phyloP scores from a whole-genome alignment of 495 filamentous ascomycete genomes.

The Platismatia glauca region DNA sequence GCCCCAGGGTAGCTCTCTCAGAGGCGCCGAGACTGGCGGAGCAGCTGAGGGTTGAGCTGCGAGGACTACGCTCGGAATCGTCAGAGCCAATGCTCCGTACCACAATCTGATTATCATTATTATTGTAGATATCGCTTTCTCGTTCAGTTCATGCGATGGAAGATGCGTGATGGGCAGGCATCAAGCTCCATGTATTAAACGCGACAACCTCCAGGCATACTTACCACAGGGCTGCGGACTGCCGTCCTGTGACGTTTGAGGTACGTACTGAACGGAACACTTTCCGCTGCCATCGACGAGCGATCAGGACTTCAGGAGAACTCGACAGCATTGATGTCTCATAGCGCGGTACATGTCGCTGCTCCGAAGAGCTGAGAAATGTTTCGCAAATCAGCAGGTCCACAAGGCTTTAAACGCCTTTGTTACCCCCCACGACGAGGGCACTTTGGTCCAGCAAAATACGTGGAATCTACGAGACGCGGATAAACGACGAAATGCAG shows the following conservation, averaged over 20 bases:
- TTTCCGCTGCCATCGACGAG: slow-evolving; percentile 9
- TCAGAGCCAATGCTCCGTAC: slow-evolving; percentile 13
- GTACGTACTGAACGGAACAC: not conserved
- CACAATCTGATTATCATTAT: slow-evolving; percentile 21
- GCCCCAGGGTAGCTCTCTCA: slow-evolving; percentile 80
- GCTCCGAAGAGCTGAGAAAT: slow-evolving; percentile 37
- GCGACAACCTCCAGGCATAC: not conserved
- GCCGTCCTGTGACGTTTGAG: slow-evolving; percentile 3
- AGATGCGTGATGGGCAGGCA: not conserved
- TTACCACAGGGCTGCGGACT: too few relatives aligned
- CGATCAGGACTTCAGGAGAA: too few relatives aligned
- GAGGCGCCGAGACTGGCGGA: slow-evolving; percentile 65
- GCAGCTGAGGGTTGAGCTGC: slow-evolving; percentile 74
- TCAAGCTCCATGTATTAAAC: not conserved
- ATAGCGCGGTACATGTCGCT: slow-evolving; percentile 18
- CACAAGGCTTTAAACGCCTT: slow-evolving; percentile 38
- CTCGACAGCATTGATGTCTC: not conserved
- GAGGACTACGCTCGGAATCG: slow-evolving; percentile 28
- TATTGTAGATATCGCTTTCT: not conserved
- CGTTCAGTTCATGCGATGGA: not conserved
- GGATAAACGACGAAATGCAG: slow-evolving; percentile 33
- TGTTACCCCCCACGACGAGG: slow-evolving; percentile 32
- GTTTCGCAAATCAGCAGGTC: slow-evolving; percentile 39
- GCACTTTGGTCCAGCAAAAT: slow-evolving; percentile 29
- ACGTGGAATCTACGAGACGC: slow-evolving; percentile 29